These are phyloP conservation scores for Tolypocladium guangdongense DNA, from an alignment of 2,329 filamentous ascomycete species.

Conservation along the genomic window DNA sequence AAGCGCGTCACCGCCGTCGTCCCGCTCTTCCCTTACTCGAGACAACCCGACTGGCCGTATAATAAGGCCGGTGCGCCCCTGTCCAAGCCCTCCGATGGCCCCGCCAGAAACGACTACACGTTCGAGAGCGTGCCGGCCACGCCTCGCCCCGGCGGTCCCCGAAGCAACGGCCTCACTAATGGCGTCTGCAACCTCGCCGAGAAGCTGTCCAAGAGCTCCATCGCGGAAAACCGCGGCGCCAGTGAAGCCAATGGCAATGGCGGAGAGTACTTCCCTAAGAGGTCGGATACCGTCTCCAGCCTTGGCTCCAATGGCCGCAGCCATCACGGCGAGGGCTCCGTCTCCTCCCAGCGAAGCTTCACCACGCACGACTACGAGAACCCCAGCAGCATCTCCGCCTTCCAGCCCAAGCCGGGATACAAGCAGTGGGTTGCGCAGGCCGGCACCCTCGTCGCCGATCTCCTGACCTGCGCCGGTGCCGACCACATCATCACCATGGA, in stretches of 20 bases:
- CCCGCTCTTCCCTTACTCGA: constrained; percentile 91
- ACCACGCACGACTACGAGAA: constrained; percentile 57
- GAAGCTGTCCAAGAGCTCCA: constrained; percentile 57
- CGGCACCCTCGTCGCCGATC: constrained; percentile 85
- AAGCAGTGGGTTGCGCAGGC: constrained; percentile 98
- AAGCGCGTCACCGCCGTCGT: constrained; percentile 88
- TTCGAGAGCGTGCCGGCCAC: constrained; percentile 90
- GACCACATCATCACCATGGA: constrained; percentile 99
- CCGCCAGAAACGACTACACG: constrained; percentile 55
- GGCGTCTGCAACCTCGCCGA: constrained; percentile 60
- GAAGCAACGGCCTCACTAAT: constrained; percentile 52
- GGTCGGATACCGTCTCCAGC: constrained; percentile 25
- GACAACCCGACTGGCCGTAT: constrained; percentile 93
- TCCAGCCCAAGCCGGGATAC: constrained; percentile 81
- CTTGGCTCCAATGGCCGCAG: constrained; percentile 21
- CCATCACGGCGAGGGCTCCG: constrained; percentile 27
- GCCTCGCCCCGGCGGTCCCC: constrained; percentile 60
- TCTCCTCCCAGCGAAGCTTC: constrained; percentile 36
- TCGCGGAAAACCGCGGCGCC: constrained; percentile 32
- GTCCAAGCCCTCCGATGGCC: constrained; percentile 47
- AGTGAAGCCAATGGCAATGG: constrained; percentile 14
- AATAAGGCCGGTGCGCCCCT: constrained; percentile 90
- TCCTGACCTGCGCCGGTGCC: constrained; percentile 88
- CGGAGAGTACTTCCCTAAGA: constrained; percentile 22
- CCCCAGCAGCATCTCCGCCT: constrained; percentile 41